These are phyloP conservation scores for Drechslerella stenobrocha DNA, from an alignment of 2,329 filamentous ascomycete genomes.

Conservation along the genomic window DNA sequence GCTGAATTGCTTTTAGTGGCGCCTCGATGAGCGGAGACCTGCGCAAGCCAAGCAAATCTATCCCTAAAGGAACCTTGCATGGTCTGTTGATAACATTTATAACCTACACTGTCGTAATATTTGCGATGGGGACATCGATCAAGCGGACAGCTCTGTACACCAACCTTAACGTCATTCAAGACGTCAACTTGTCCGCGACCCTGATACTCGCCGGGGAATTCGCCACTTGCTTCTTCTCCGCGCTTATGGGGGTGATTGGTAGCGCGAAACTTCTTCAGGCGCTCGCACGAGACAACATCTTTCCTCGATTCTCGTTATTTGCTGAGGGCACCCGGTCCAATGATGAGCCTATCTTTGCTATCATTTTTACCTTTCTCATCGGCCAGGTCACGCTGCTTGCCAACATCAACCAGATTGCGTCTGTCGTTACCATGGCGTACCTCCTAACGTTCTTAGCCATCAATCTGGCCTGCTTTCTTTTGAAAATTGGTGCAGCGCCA, in stretches of 20 bases:
- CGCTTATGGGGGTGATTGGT: constrained; percentile 83
- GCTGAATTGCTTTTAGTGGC: constrained; percentile 57
- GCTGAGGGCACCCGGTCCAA: constrained; percentile 70
- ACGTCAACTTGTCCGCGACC: constrained; percentile 74
- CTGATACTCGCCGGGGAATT: constrained; percentile 80
- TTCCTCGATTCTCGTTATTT: constrained; percentile 75
- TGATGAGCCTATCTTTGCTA: constrained; percentile 76
- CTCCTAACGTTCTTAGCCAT: constrained; percentile 90
- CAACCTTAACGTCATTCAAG: constrained; percentile 77
- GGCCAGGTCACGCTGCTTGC: constrained; percentile 79
- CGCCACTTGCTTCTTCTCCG: constrained; percentile 80
- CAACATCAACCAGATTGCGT: constrained; percentile 84
- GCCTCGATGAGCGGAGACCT: constrained; percentile 90
- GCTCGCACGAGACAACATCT: constrained; percentile 73
- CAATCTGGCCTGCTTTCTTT: constrained; percentile 81
- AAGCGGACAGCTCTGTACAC: constrained; percentile 72
- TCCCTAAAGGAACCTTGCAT: constrained; percentile 79
- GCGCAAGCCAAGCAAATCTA: constrained; percentile 78
- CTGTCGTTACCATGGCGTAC: constrained; percentile 87
- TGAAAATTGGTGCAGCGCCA: constrained; percentile 83
- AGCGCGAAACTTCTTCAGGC: constrained; percentile 83
- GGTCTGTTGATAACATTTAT: constrained; percentile 75
- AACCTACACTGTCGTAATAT: constrained; percentile 73
- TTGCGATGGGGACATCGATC: constrained; percentile 76
- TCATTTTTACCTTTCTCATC: constrained; percentile 73